Evolutionary conservation across 306 rosid species (phyloP).

Genomic region (Dalbergia oliveri): DNA sequence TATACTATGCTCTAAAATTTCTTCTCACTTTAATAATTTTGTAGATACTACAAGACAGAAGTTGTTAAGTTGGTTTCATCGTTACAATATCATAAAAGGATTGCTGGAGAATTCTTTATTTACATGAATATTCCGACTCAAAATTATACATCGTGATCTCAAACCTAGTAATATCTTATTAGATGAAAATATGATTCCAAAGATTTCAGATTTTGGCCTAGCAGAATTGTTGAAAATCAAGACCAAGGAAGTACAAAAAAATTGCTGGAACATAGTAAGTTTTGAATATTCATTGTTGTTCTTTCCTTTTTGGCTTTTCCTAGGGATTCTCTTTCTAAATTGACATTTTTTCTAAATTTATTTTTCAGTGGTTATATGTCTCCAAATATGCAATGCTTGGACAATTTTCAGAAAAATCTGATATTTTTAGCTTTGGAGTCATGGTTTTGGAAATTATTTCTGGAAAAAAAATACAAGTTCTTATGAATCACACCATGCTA

Average conservation of each 20-base stretch:
- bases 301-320: too few species aligned
- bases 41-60: slow-evolving; percentile 32
- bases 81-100: slow-evolving; percentile 45
- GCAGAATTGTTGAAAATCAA: slow-evolving; percentile 53
- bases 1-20: neutral
- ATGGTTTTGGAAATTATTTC: slow-evolving; percentile 53
- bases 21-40: neutral
- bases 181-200: slow-evolving; percentile 52
- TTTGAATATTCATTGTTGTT: neutral
- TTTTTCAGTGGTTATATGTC: slow-evolving; percentile 51
- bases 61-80: slow-evolving; percentile 46
- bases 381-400: slow-evolving; percentile 52
- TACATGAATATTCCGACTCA: slow-evolving; percentile 59
- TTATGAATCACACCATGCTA: neutral
- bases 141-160: slow-evolving; percentile 63
- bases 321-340: neutral
- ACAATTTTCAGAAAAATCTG: slow-evolving; percentile 2
- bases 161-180: slow-evolving; percentile 57
- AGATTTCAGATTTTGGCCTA: slow-evolving; percentile 61
- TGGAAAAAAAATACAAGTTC: slow-evolving; percentile 43
- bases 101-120: slow-evolving; percentile 55
- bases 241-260: slow-evolving; percentile 41
- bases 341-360: neutral
- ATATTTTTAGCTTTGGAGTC: slow-evolving; percentile 35
- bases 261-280: slow-evolving; percentile 64